phyloP scores from a whole-genome alignment of 2,329 filamentous ascomycete species.

The Colletotrichum sp. region DNA sequence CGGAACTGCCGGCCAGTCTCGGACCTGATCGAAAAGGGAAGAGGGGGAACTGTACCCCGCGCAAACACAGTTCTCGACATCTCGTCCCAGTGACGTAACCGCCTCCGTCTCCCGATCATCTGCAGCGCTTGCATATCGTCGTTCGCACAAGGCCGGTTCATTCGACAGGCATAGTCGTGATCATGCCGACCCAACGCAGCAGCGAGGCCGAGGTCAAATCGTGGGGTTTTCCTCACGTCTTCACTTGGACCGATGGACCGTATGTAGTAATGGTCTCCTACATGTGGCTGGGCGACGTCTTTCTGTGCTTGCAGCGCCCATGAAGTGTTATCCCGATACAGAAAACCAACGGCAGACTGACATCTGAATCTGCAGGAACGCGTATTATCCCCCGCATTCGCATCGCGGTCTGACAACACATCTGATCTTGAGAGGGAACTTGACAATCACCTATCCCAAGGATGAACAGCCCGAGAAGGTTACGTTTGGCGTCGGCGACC shows the following conservation, averaged over 20 bases:
- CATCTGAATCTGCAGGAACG: conserved; percentile 52
- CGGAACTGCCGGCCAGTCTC: background rate
- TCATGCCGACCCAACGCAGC: conserved; percentile 40
- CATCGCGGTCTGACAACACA: conserved; percentile 72
- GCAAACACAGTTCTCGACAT: background rate
- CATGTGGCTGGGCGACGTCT: background rate
- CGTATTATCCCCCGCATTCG: conserved; percentile 71
- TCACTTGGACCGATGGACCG: conserved; percentile 76
- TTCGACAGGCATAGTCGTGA: background rate
- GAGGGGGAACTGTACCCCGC: background rate
- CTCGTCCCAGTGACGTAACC: conserved; percentile 8
- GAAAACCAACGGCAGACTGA: background rate
- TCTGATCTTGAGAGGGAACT: conserved; percentile 66
- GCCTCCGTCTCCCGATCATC: background rate
- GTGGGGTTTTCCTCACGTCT: conserved; percentile 74
- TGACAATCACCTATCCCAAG: conserved; percentile 72
- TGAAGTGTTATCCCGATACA: background rate
- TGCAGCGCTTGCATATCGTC: background rate
- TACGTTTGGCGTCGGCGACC: conserved; percentile 63
- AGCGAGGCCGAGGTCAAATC: conserved; percentile 67
- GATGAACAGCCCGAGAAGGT: conserved; percentile 60
- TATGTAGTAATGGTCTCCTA: conserved; percentile 46
- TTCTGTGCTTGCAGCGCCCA: background rate
- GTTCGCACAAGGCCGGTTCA: background rate
- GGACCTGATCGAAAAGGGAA: background rate